A percentile compares a stretch with the other conserved stretches of the same genome.
These are phyloP conservation scores for Teratosphaeria viscida DNA, from an alignment of 2,329 filamentous ascomycete species.

Conservation along the genomic window DNA sequence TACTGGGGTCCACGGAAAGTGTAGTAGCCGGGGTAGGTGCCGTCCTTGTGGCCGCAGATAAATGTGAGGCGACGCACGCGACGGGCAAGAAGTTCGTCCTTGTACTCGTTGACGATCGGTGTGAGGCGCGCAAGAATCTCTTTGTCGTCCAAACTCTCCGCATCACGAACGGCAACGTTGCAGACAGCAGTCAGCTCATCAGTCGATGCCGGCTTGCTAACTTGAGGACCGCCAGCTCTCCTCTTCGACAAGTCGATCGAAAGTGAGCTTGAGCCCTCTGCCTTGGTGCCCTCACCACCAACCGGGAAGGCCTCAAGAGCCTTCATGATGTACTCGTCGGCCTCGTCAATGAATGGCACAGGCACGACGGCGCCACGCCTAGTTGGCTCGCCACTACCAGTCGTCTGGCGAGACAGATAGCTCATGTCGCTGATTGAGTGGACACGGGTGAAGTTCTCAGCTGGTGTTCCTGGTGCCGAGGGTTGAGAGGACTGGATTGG, in stretches of 20 bases:
- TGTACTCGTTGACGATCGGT: constrained; percentile 66
- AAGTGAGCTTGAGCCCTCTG: constrained; percentile 41
- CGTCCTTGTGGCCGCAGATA: constrained; percentile 89
- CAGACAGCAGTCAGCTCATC: constrained; percentile 84
- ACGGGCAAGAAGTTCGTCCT: constrained; percentile 70
- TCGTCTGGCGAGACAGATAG: constrained; percentile 63
- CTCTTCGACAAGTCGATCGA: constrained; percentile 65
- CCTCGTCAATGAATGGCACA: constrained; percentile 86
- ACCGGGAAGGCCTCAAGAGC: constrained; percentile 72
- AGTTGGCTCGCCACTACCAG: constrained; percentile 53
- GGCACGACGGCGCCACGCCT: constrained; percentile 92
- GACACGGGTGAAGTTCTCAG: constrained; percentile 65
- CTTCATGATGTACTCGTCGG: constrained; percentile 73
- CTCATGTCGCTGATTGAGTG: constrained; percentile 96
- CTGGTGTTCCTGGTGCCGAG: constrained; percentile 54
- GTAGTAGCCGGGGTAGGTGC: constrained; percentile 92
- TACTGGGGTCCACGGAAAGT: constrained; percentile 92
- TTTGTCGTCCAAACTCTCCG: constrained; percentile 71
- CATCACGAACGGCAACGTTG: constrained; percentile 84
- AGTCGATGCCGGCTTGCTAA: constrained; percentile 45
- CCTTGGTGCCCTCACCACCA: constrained; percentile 38
- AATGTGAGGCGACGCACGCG: constrained; percentile 86
- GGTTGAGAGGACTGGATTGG: constrained; percentile 69
- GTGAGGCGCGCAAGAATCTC: constrained; percentile 69
- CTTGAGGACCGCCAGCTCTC: constrained; percentile 39